phyloP scores from a whole-genome alignment of 1,284 basidiomycete genomes.

The Caloboletus firmus region DNA sequence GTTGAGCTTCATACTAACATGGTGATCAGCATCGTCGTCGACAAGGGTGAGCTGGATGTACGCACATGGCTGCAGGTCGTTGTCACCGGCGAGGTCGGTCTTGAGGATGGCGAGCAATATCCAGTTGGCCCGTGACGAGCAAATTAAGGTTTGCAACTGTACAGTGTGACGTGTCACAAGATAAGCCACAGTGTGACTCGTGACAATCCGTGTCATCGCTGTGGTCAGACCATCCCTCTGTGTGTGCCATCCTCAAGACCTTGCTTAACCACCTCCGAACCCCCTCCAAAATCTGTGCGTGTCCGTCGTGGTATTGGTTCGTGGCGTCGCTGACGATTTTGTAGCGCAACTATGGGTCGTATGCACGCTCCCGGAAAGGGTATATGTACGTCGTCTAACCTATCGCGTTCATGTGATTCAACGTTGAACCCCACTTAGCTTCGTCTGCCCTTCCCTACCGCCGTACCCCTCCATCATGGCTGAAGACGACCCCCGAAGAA shows the following conservation, averaged over 20 bases:
- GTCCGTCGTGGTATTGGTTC: conserved; percentile 1
- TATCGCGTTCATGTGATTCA: neutral
- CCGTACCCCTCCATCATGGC: conserved; percentile 93
- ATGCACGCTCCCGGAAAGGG: conserved; percentile 99
- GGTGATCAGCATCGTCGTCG: conserved; percentile 7
- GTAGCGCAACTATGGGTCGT: conserved; percentile 73
- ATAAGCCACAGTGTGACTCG: conserved; percentile 34
- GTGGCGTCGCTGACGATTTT: conserved; percentile 1
- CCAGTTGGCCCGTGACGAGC: conserved; percentile 16
- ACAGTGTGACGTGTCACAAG: conserved; percentile 40
- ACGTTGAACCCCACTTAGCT: conserved; percentile 47
- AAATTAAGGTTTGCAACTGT: conserved; percentile 47
- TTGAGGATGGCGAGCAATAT: conserved; percentile 25
- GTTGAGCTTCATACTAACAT: conserved; percentile 89
- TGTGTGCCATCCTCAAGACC: conserved; percentile 44
- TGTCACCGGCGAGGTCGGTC: conserved; percentile 40
- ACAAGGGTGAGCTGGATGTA: neutral
- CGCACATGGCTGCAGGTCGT: conserved; percentile 34
- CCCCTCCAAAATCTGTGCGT: conserved; percentile 40
- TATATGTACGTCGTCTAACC: conserved; percentile 68
- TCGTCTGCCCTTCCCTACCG: conserved; percentile 98
- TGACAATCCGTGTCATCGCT: conserved; percentile 32
- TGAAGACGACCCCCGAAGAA: conserved; percentile 95
- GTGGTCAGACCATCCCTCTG: conserved; percentile 10
- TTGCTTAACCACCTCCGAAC: conserved; percentile 19